Conservation (phyloP, 2,329 filamentous ascomycete genomes). For the Alternaria hordeiaustralica region DNA sequence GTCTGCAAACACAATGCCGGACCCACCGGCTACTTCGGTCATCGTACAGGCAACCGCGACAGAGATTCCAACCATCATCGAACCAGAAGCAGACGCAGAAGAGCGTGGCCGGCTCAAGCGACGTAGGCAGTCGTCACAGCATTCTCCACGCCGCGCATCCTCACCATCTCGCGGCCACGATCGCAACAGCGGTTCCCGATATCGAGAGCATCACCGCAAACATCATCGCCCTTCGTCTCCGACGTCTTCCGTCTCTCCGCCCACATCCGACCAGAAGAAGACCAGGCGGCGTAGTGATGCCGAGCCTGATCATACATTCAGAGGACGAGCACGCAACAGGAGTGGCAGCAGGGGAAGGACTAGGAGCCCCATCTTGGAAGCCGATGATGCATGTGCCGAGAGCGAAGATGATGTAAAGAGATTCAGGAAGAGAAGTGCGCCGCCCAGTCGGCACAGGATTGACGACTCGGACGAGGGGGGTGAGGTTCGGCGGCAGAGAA, state of each 20-base stretch:
- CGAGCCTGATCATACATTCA: slow-evolving; percentile 44
- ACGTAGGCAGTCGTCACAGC: slow-evolving; percentile 36
- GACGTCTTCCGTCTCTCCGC: slow-evolving; percentile 30
- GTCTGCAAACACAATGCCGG: slow-evolving; percentile 8
- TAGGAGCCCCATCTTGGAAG: slow-evolving; percentile 33
- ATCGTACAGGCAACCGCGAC: slow-evolving; percentile 46
- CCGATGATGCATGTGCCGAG: slow-evolving; percentile 26
- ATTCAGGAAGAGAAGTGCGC: slow-evolving; percentile 43
- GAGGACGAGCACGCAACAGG: slow-evolving; percentile 39
- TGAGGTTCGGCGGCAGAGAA: slow-evolving; percentile 47
- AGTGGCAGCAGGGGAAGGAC: slow-evolving; percentile 28
- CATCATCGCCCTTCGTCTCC: slow-evolving; percentile 39
- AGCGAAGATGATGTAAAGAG: slow-evolving; percentile 33
- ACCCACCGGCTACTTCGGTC: background rate
- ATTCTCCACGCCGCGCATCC: slow-evolving; percentile 36
- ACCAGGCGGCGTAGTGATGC: slow-evolving; percentile 43
- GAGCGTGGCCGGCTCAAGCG: slow-evolving; percentile 44
- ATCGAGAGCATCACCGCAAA: slow-evolving; percentile 41
- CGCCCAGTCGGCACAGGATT: slow-evolving; percentile 41
- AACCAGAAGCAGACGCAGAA: slow-evolving; percentile 44
- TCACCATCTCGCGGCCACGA: slow-evolving; percentile 46
- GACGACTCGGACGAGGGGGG: slow-evolving; percentile 22
- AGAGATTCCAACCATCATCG: slow-evolving; percentile 48
- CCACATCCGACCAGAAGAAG: slow-evolving; percentile 29
- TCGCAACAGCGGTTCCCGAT: slow-evolving; percentile 38